Evolutionary conservation across 768 basidiomycete species (phyloP), one percentile per base, ranked within the genome.

Genomic region (Mycena galericulata): DNA sequence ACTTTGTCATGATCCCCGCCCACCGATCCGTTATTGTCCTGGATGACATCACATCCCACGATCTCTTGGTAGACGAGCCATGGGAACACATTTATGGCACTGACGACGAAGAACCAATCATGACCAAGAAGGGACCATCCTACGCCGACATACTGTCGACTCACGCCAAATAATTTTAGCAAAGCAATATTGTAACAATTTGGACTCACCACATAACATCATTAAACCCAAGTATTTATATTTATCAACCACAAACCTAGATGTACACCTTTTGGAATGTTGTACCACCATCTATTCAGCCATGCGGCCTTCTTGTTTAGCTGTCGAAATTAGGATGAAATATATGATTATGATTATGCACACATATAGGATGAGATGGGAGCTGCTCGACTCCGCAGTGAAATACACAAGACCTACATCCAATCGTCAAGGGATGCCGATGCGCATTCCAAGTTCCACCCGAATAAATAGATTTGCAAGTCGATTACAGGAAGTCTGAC

Each of bases 1-100:
- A 89, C 61, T 90, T 88, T 69, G 89, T 90, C 78, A 74, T 89
- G 27, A 77, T 90, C 14, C 88, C 88, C 12, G 88, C 88, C 5
- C 81, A 79, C 36, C 86, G 83, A 32, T 82, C 85, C 36, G 89
- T 90, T 50, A 88, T 90, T 65, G 87, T 82, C 30, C 79, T 90
- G 43, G 89, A 90, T 71, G 89, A 90, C 68, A 67, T 75, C 20
- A 67, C 72, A 29, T 70, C 76, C 9, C 79, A 77, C 32, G 86
- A 87, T 65, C 75, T 83, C 61, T 76, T 79, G 22, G 62, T 82
- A 22, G 87, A 88, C 65, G 89, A 90, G 70, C 84, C 87, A 38
- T 90, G 89, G 89, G 88, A 89, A 72, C 85, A 87, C 73, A 76
- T 90, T 47, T 80, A 79, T 56, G 76, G 74, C 40, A 79, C 77